Base-by-base conservation (phyloP, 805 yeast species). In the Zygoascus biomembranicola region DNA sequence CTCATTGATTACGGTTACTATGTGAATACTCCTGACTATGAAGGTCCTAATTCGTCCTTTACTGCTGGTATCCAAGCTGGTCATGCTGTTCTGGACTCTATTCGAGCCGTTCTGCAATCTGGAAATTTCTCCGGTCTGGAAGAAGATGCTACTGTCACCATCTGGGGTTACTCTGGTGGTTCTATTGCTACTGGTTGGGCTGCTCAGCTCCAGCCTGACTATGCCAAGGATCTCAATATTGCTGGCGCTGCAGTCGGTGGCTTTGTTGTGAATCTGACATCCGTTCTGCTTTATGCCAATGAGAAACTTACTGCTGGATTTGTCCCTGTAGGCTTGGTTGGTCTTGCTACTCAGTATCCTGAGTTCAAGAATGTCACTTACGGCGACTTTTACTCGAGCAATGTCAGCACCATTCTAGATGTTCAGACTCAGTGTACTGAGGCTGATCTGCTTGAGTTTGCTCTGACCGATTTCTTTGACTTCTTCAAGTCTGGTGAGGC, bases 101-200 rank as follows among this genome's bases (percentile, higher is more conserved):
- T 64, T n/a, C 51, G 61, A 13, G 68, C 66, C 2, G 59, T 48
- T 35, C 55, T 59, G 45, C 35, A 46, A 20, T 53, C 60, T 16
- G 43, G 42, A 26, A 37, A 49, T 43, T 23, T 51, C 45, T 54
- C 59, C 18, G 80, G 79, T 59, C 76, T 74, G 23, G 41, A 50
- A 19, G 14, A 32, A 16, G 55, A 57, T 32, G 52, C 56, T 18
- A 39, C 28, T 42, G 87, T 87, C 61, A 96, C 95, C 14, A 87
- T 88, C 41, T 94, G 95, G 92, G 76, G 95, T 9, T 82, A 82
- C 63, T 80, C 80, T 54, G 89, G 84, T 57, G 76, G 80, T 60
- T 82, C 78, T 66, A 81, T 92, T 63, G 76, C 90, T 61, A 86
- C 90, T 20, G 96, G 95, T 10, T 61, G 65, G 63, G 65, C 66